These are phyloP conservation scores for Alternaria angustiovoidea DNA, from an alignment of 2,329 filamentous ascomycete genomes.

Conservation along the genomic window DNA sequence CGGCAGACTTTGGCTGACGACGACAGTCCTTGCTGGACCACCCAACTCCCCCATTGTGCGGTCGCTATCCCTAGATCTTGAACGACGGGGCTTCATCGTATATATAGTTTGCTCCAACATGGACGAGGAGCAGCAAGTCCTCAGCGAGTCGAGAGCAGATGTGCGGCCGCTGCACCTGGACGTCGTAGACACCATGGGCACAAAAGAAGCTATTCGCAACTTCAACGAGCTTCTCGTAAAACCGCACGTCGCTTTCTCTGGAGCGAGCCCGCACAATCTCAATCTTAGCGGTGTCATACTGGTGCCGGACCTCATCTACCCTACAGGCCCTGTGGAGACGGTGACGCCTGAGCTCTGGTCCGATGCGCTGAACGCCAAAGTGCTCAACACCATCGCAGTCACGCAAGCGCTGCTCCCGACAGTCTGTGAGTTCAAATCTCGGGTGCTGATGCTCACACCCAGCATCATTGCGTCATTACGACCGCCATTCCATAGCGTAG, in stretches of 20 bases:
- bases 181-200: slow-evolving; percentile 76
- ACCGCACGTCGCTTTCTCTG: slow-evolving; percentile 78
- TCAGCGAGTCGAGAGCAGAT: slow-evolving; percentile 78
- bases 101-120: slow-evolving; percentile 86
- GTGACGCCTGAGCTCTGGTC: slow-evolving; percentile 85
- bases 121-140: slow-evolving; percentile 83
- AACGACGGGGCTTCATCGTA: slow-evolving; percentile 90
- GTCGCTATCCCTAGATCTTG: slow-evolving; percentile 84
- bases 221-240: slow-evolving; percentile 76
- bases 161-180: slow-evolving; percentile 84
- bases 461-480: slow-evolving; percentile 81
- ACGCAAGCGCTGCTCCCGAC: slow-evolving; percentile 81
- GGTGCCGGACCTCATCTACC: slow-evolving; percentile 80
- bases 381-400: slow-evolving; percentile 87
- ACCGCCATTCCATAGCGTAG: slow-evolving; percentile 82
- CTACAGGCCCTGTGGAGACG: slow-evolving; percentile 83
- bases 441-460: slow-evolving; percentile 80
- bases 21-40: slow-evolving; percentile 83
- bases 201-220: slow-evolving; percentile 72
- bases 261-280: slow-evolving; percentile 77
- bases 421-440: slow-evolving; percentile 63
- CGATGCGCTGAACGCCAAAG: slow-evolving; percentile 89
- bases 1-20: slow-evolving; percentile 15
- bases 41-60: slow-evolving; percentile 83
- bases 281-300: slow-evolving; percentile 81